Conservation (phyloP, 2,329 filamentous ascomycete genomes). For the Ascochyta lentis region DNA sequence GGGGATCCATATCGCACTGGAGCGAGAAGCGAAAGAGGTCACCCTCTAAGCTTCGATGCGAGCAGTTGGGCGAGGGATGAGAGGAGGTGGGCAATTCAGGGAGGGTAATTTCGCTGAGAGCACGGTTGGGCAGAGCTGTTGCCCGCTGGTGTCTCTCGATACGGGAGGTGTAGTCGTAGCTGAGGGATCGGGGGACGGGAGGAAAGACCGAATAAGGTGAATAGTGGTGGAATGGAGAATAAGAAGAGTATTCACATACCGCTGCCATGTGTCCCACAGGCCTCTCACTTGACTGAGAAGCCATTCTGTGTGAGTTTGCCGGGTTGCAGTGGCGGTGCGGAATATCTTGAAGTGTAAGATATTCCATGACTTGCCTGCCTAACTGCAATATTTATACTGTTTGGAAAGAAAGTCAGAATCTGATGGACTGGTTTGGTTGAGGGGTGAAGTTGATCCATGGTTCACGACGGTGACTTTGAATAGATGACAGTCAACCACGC, state of each 20-base stretch:
- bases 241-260: constrained; percentile 34
- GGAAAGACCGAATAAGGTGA: constrained; percentile 7
- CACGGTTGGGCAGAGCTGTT: not conserved
- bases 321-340: constrained; percentile 42
- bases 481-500: not conserved
- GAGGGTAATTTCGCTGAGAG: not conserved
- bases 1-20: not conserved
- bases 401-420: not conserved
- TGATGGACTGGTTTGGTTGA: not conserved
- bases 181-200: not conserved
- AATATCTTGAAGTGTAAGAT: constrained; percentile 49
- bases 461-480: not conserved
- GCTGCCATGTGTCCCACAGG: constrained; percentile 35
- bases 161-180: not conserved
- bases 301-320: constrained; percentile 39
- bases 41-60: not conserved
- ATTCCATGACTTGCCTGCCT: constrained; percentile 39
- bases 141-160: not conserved
- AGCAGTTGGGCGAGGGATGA: not conserved
- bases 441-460: constrained; percentile 4
- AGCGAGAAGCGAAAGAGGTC: not conserved
- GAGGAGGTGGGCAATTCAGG: not conserved
- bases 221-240: constrained; percentile 2
- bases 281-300: constrained; percentile 33
- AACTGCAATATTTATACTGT: constrained; percentile 18